Evolutionary conservation across 306 rosid genomes (phyloP).

Genomic region (Prunus salicina): DNA sequence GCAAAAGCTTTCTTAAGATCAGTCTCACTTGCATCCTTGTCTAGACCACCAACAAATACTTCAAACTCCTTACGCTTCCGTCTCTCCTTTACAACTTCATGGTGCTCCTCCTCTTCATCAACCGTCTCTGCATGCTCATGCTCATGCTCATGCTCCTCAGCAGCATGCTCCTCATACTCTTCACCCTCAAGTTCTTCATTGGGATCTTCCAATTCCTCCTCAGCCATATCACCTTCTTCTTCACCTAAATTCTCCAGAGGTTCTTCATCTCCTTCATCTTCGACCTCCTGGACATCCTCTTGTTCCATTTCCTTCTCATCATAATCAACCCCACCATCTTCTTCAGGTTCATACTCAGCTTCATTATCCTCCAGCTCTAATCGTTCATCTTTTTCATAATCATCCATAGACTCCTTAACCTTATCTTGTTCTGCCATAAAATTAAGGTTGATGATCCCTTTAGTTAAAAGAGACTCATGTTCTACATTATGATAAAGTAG

Average conservation of each 20-base stretch:
- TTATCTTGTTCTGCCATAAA: conserved; percentile 82
- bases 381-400: conserved; percentile 80
- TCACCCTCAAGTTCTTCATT: conserved; percentile 77
- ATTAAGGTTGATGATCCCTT: conserved; percentile 36
- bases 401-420: conserved; percentile 73
- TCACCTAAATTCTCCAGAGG: conserved; percentile 64
- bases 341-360: conserved; percentile 90
- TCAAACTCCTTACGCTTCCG: conserved; percentile 89
- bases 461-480: conserved; percentile 27
- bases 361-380: conserved; percentile 95
- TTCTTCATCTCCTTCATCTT: conserved; percentile 73
- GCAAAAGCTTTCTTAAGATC: conserved; percentile 78
- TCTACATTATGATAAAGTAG: conserved; percentile 23
- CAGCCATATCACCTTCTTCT: conserved; percentile 70
- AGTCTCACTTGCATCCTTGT: conserved; percentile 88
- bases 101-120: conserved; percentile 88
- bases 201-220: conserved; percentile 77
- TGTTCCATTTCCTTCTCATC: conserved; percentile 94
- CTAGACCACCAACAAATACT: conserved; percentile 97
- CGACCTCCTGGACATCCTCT: conserved; percentile 66
- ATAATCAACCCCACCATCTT: conserved; percentile 81
- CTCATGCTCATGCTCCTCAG: conserved; percentile 48
- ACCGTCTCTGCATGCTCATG: conserved; percentile 53
- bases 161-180: conserved; percentile 68
- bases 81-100: conserved; percentile 87